phyloP scores from a whole-genome alignment of 1,139 yeast species.

The Yueomyces sp. region DNA sequence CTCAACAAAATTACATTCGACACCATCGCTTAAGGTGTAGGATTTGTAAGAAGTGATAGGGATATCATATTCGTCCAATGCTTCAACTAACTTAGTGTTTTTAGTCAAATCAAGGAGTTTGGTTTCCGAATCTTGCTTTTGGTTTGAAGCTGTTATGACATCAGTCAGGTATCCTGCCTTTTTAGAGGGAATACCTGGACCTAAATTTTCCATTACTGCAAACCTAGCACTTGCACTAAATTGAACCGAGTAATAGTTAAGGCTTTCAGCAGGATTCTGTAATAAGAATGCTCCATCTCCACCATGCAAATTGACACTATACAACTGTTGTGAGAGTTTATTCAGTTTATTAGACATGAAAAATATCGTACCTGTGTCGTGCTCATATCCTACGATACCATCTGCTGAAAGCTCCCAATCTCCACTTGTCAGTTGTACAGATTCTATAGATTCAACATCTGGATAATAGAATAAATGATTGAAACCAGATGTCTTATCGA shows the following conservation, averaged over 20 bases:
- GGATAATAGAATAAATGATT: constrained; percentile 62
- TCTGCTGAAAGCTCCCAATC: constrained; percentile 33
- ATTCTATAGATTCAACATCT: constrained; percentile 31
- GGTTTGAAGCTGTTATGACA: constrained; percentile 9
- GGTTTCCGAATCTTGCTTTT: constrained; percentile 1
- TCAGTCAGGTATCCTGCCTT: constrained; percentile 17
- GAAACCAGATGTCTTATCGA: constrained; percentile 39
- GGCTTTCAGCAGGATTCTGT: constrained; percentile 12
- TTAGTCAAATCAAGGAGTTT: constrained; percentile 13
- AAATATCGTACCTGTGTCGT: constrained; percentile 40
- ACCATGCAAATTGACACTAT: constrained; percentile 28
- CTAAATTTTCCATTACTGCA: constrained; percentile 16
- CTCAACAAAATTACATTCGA: constrained; percentile 57
- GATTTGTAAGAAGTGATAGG: constrained; percentile 46
- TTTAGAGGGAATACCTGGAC: constrained; percentile 16
- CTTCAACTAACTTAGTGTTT: constrained; percentile 23
- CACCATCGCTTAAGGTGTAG: constrained; percentile 30
- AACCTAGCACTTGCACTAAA: constrained; percentile 21
- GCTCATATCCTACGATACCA: constrained; percentile 44
- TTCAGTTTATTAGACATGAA: constrained; percentile 49
- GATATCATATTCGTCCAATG: constrained; percentile 29
- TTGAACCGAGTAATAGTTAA: constrained; percentile 16
- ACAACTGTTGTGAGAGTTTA: constrained; percentile 46
- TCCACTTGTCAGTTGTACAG: constrained; percentile 43
- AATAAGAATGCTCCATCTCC: constrained; percentile 4